Percentiles rank a stretch among this genome's conserved stretches.
Evolutionary conservation across 2,329 filamentous ascomycete genomes (phyloP).

Genomic region (Ophiosphaerella korrae): DNA sequence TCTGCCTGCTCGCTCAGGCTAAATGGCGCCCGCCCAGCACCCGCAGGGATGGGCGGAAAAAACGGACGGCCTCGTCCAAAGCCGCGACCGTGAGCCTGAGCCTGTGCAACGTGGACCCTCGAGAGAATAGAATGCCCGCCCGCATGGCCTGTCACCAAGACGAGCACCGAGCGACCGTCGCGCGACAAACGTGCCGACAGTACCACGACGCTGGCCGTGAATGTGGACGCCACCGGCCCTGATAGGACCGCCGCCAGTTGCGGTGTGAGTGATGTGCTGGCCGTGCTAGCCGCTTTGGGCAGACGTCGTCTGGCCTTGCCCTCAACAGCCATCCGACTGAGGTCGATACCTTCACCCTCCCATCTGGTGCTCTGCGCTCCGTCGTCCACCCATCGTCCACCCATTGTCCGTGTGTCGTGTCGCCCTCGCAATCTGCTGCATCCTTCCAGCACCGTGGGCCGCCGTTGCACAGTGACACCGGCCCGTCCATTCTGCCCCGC

Average conservation of each 20-base stretch:
- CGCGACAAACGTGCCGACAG: constrained; percentile 44
- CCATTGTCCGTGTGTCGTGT: constrained; percentile 22
- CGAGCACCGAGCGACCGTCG: constrained; percentile 16
- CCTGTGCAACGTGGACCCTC: constrained; percentile 48
- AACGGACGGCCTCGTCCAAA: constrained; percentile 34
- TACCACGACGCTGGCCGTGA: constrained; percentile 42
- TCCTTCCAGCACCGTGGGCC: constrained; percentile 30
- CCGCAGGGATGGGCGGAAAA: constrained; percentile 43
- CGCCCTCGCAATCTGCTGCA: constrained; percentile 20
- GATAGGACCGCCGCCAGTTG: constrained; percentile 41
- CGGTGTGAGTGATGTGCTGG: constrained; percentile 48
- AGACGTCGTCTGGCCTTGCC: constrained; percentile 25
- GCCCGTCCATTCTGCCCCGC: constrained; percentile 25
- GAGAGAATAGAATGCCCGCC: constrained; percentile 40
- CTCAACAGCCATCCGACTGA: constrained; percentile 31
- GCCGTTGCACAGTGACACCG: constrained; percentile 31
- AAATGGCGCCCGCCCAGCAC: constrained; percentile 34
- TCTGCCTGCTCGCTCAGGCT: constrained; percentile 41
- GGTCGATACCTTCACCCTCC: constrained; percentile 14
- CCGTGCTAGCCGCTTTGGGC: constrained; percentile 28
- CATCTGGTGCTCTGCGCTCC: neutral
- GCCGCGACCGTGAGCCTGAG: constrained; percentile 16
- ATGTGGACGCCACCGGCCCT: constrained; percentile 36
- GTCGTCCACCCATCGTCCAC: neutral
- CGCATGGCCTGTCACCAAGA: constrained; percentile 42